Conservation (phyloP, 768 basidiomycete genomes). For the Mycena rebaudengoi region DNA sequence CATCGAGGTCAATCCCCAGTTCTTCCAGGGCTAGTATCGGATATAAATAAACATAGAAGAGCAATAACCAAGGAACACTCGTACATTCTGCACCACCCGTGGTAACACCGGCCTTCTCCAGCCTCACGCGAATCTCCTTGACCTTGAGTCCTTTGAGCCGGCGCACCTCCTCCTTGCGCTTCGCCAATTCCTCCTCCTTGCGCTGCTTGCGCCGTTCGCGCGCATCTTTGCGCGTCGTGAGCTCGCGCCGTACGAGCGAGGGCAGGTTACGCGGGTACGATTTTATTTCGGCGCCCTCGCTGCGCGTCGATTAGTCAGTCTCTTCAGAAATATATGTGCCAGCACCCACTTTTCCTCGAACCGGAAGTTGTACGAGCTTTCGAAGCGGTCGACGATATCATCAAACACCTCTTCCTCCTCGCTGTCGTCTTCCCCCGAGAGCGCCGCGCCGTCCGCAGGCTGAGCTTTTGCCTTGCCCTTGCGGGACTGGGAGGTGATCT, state of each 20-base stretch:
- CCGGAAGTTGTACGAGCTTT: constrained; percentile 97
- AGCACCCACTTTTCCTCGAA: constrained; percentile 92
- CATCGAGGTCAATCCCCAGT: constrained; percentile 77
- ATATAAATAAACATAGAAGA: not conserved
- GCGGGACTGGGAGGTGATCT: constrained; percentile 62
- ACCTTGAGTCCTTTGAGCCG: constrained; percentile 86
- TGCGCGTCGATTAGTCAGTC: constrained; percentile 34
- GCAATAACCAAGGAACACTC: not conserved
- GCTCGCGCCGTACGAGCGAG: constrained; percentile 72
- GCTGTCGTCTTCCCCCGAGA: constrained; percentile 38
- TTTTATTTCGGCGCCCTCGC: constrained; percentile 70
- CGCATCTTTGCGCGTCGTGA: constrained; percentile 85
- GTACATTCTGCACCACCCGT: constrained; percentile 49
- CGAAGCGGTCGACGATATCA: constrained; percentile 90
- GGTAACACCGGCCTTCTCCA: constrained; percentile 74
- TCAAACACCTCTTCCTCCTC: constrained; percentile 84
- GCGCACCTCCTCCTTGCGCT: constrained; percentile 82
- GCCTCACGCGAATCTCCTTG: constrained; percentile 78
- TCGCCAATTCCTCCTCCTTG: constrained; percentile 78
- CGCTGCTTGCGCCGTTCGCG: constrained; percentile 79
- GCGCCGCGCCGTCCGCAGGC: constrained; percentile 24
- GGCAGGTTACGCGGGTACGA: constrained; percentile 81
- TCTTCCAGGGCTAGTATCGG: constrained; percentile 60
- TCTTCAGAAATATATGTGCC: constrained; percentile 17
- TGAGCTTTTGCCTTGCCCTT: constrained; percentile 44